Percentiles rank a stretch among this genome's conserved stretches.
Conservation (phyloP, 192 early-diverging fungal genomes). For the Dimargaris cristalligena region DNA sequence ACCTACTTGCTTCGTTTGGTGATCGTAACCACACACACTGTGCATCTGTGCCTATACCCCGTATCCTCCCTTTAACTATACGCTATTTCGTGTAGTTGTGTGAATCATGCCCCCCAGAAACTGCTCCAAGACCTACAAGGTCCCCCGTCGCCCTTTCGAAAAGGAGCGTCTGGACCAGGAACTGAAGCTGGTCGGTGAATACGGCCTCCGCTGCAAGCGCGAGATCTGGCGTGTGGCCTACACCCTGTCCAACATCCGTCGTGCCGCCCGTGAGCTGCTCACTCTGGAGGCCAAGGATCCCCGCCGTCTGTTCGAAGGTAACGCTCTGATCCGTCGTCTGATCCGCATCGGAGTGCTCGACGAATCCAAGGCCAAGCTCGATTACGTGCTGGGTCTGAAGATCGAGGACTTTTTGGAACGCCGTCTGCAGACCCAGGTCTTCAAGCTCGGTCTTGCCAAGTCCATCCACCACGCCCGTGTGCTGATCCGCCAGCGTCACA, state of each 20-base stretch:
- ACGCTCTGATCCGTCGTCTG: constrained; percentile 95
- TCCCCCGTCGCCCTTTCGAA: constrained; percentile 93
- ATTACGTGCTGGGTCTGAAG: constrained; percentile 96
- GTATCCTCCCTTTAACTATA: too few species aligned
- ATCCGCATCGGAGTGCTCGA: constrained; percentile 97
- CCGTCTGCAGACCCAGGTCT: constrained; percentile 97
- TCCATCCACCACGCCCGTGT: constrained; percentile 99
- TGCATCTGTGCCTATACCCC: too few species aligned
- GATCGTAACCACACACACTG: too few species aligned
- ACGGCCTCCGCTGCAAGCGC: constrained; percentile 96
- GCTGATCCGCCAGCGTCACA: constrained; percentile 95
- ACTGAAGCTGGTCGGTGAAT: constrained; percentile 90
- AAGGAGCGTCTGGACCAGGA: constrained; percentile 90
- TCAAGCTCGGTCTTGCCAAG: constrained; percentile 94
- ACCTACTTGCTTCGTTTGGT: too few species aligned
- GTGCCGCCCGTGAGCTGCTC: constrained; percentile 99
- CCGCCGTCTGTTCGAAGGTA: constrained; percentile 96
- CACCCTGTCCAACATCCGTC: constrained; percentile 98
- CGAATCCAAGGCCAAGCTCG: constrained; percentile 93
- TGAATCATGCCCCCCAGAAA: not conserved
- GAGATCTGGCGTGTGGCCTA: constrained; percentile 97
- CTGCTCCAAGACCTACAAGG: constrained; percentile 72
- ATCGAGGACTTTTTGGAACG: constrained; percentile 99
- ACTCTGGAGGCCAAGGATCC: constrained; percentile 93
- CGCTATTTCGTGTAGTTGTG: too few species aligned